Conservation (phyloP, 192 early-diverging fungal genomes). For the Coemansia sp. region DNA sequence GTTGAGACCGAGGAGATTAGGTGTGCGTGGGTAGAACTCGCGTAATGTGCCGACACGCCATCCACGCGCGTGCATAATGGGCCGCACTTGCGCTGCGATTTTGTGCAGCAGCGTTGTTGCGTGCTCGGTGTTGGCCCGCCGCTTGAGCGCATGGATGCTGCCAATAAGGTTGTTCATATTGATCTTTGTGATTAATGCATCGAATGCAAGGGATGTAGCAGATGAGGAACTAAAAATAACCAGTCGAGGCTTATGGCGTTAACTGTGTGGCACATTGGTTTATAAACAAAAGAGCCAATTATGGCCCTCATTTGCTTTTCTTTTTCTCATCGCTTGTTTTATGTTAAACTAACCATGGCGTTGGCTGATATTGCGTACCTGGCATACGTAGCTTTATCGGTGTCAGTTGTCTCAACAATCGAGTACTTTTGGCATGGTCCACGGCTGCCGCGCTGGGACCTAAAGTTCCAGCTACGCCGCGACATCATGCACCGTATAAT, state of each 20-base stretch:
- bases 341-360: not conserved
- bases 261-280: not conserved
- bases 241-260: no score
- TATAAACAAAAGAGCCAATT: not conserved
- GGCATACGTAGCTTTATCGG: not conserved
- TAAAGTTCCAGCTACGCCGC: constrained; percentile 10
- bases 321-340: not conserved
- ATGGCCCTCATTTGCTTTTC: not conserved
- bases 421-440: constrained; percentile 13
- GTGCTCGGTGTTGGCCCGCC: constrained; percentile 8
- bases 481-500: constrained; percentile 12
- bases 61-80: constrained; percentile 39
- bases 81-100: constrained; percentile 31
- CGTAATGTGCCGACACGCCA: constrained; percentile 33
- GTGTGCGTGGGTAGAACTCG: constrained; percentile 39
- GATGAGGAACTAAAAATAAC: no score
- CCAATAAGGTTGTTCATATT: constrained; percentile 23
- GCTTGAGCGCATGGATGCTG: constrained; percentile 33
- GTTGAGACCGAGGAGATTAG: constrained; percentile 39
- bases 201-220: not conserved
- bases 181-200: not conserved
- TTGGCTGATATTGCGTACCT: not conserved
- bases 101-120: constrained; percentile 36
- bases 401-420: not conserved
- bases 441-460: constrained; percentile 1